Conservation (phyloP, 2,329 filamentous ascomycete genomes). For the Polytolypa hystricis region DNA sequence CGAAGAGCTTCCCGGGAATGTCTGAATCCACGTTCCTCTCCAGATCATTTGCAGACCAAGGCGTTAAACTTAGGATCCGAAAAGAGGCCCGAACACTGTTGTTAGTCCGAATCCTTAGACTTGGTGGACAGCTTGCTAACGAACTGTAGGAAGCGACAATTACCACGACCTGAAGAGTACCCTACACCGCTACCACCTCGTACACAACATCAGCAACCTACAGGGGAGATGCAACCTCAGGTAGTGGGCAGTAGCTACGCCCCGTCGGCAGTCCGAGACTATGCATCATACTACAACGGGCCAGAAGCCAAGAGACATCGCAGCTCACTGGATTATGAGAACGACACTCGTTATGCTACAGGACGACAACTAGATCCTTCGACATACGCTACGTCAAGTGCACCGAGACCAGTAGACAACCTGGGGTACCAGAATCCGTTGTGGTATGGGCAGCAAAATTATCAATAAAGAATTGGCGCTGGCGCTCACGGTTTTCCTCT, state of each 20-base stretch:
- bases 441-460: too few relatives aligned
- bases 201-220: conserved; percentile 30
- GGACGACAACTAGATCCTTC: conserved; percentile 27
- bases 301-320: conserved; percentile 28
- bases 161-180: conserved; percentile 29
- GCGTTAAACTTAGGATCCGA: conserved; percentile 67
- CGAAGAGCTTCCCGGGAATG: conserved; percentile 69
- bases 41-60: conserved; percentile 74
- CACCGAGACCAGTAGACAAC: too few relatives aligned
- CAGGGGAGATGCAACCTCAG: too few relatives aligned
- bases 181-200: conserved; percentile 24
- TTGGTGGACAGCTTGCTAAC: conserved; percentile 10
- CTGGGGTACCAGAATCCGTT: too few relatives aligned
- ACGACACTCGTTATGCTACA: conserved; percentile 23
- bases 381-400: too few relatives aligned
- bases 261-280: too few relatives aligned
- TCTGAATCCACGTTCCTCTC: conserved; percentile 72
- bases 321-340: conserved; percentile 30
- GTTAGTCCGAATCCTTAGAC: conserved; percentile 17
- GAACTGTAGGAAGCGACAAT: conserved; percentile 26
- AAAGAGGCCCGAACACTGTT: conserved; percentile 62
- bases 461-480: too few relatives aligned
- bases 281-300: conserved; percentile 21
- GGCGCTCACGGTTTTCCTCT: too few relatives aligned
- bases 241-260: too few relatives aligned